Evolutionary conservation across 2,329 filamentous ascomycete species (phyloP).

Genomic region (Blumeria graminis): DNA sequence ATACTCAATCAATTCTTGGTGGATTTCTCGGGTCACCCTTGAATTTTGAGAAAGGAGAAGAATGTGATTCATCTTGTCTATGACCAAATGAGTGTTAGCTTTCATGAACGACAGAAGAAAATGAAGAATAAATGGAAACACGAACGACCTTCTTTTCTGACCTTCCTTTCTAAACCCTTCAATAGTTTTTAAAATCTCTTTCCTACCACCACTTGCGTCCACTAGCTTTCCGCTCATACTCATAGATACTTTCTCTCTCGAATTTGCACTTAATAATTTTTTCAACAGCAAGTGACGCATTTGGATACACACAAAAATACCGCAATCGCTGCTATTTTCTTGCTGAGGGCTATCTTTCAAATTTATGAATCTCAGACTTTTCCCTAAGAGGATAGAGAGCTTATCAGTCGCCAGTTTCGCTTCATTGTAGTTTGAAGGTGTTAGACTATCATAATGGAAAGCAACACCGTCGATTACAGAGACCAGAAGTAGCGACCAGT

Average conservation of each 20-base stretch:
- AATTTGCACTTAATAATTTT: conserved; percentile 53
- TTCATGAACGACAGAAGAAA: background rate
- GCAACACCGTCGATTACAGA: conserved; percentile 70
- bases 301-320: conserved; percentile 81
- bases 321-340: conserved; percentile 80
- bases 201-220: conserved; percentile 55
- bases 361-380: conserved; percentile 50
- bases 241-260: conserved; percentile 78
- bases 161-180: conserved; percentile 71
- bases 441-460: conserved; percentile 88
- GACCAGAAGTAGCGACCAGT: conserved; percentile 87
- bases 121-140: conserved; percentile 9
- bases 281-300: conserved; percentile 89
- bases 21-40: conserved; percentile 8
- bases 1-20: conserved; percentile 8
- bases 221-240: conserved; percentile 68
- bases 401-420: conserved; percentile 46
- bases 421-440: conserved; percentile 49
- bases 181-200: conserved; percentile 80
- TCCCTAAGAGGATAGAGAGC: conserved; percentile 41
- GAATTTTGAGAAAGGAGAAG: conserved; percentile 7
- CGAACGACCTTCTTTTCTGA: conserved; percentile 59
- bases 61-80: conserved; percentile 9
- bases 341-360: conserved; percentile 74
- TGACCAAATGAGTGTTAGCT: conserved; percentile 1